Percentiles rank a stretch among this genome's conserved stretches.
These are phyloP conservation scores for Solanum medicagineum DNA, from an alignment of 257 asterid genomes.

Conservation along the genomic window DNA sequence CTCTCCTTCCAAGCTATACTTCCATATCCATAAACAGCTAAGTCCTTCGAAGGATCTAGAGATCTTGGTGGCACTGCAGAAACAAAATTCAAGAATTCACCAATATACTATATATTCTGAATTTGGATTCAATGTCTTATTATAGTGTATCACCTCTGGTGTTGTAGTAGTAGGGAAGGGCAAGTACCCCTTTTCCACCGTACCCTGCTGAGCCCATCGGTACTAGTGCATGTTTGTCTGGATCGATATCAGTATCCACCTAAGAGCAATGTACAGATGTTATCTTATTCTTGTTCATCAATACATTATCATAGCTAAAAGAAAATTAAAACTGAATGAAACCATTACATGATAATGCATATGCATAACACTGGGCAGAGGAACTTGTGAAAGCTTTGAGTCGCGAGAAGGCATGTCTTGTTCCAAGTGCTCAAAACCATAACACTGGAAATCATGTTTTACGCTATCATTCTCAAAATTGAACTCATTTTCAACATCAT, in stretches of 20 bases:
- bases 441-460: neutral
- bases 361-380: slow-evolving; percentile 1
- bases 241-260: slow-evolving; percentile 7
- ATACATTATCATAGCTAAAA: neutral
- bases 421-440: neutral
- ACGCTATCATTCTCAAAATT: neutral
- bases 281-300: neutral
- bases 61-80: slow-evolving; percentile 7
- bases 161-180: neutral
- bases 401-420: neutral
- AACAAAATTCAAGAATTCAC: neutral
- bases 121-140: neutral
- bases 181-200: neutral
- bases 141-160: neutral
- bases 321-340: neutral
- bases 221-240: slow-evolving; percentile 5
- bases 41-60: slow-evolving; percentile 21
- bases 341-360: neutral
- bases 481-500: slow-evolving; percentile 21
- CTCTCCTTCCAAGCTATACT: slow-evolving; percentile 26
- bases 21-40: slow-evolving; percentile 19
- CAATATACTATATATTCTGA: neutral
- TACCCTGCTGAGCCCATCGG: neutral
- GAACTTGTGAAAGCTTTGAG: neutral
- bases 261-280: neutral